Evolutionary conservation across 495 filamentous ascomycete species (phyloP).

Genomic region (Aspergillus funiculosus): DNA sequence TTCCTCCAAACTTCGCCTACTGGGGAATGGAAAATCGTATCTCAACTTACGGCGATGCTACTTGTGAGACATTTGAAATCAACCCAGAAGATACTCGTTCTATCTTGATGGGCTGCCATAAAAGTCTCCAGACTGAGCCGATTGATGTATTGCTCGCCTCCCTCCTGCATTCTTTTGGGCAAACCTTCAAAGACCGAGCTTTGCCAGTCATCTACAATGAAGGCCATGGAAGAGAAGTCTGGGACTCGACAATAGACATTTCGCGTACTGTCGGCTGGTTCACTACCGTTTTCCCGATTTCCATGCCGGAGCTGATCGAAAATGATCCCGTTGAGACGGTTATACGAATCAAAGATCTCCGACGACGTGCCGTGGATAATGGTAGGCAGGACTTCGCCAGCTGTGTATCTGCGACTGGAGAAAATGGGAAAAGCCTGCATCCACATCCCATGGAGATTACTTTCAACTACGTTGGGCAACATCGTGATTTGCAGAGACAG

Average conservation of each 20-base stretch:
- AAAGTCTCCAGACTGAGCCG: slow-evolving; percentile 44
- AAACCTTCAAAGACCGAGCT: slow-evolving; percentile 45
- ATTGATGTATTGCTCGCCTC: slow-evolving; percentile 51
- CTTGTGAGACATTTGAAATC: slow-evolving; percentile 41
- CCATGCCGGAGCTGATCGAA: slow-evolving; percentile 19
- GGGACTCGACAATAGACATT: slow-evolving; percentile 47
- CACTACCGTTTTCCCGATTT: slow-evolving; percentile 50
- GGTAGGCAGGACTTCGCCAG: slow-evolving; percentile 47
- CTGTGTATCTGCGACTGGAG: slow-evolving; percentile 42
- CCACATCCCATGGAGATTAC: slow-evolving; percentile 63
- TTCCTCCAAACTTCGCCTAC: slow-evolving; percentile 36
- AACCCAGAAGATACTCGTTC: slow-evolving; percentile 36
- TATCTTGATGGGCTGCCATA: slow-evolving; percentile 42
- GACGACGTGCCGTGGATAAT: slow-evolving; percentile 40
- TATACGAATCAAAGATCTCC: slow-evolving; percentile 42
- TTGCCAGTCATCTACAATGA: slow-evolving; percentile 52
- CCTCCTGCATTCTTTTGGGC: slow-evolving; percentile 46
- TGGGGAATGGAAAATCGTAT: slow-evolving; percentile 46
- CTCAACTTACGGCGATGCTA: slow-evolving; percentile 48
- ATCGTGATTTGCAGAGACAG: slow-evolving; percentile 56
- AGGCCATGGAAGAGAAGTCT: slow-evolving; percentile 52
- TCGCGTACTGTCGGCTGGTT: slow-evolving; percentile 60
- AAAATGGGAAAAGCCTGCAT: slow-evolving; percentile 32
- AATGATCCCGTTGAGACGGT: slow-evolving; percentile 36
- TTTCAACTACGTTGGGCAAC: slow-evolving; percentile 63